Evolutionary conservation across 768 basidiomycete species (phyloP), one percentile per base, ranked within the genome.

Genomic region (Antrodiella citrinella): DNA sequence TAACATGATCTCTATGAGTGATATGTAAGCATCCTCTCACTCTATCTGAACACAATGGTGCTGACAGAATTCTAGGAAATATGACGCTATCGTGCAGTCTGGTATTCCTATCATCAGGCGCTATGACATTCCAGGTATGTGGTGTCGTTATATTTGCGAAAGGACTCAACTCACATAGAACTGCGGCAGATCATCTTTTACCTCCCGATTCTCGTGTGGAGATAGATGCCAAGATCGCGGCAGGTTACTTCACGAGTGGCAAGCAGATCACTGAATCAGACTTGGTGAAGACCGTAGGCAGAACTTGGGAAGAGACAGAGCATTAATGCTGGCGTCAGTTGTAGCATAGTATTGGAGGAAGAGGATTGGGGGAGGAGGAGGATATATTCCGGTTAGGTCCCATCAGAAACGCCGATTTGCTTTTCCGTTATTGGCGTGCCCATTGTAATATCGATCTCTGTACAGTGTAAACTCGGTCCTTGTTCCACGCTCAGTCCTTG

Each of bases 211-310:
- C 86, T 40, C 79, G 82, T 13, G 94, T 97, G 22, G 94, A 97
- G 71, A 96, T 95, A 54, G 91, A 96, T 57, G 94, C 94, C 26
- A 97, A 96, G 78, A 92, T 93, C 57, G 89, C 90, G 10, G 84
- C 90, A 3, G 94, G 93, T 5, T 98, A 97, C 65, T 95, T 90
- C 69, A 82, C 86, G 24, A 86, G 77, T 54, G 84, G 82, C 2
- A 87, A 87, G 66, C 73, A 84, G 59, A 63, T 94, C 39, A 82
- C 81, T 0, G 77, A 90, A 62, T 85, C 76, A 15, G 91, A 95
- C 65, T 69, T 95, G 30, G 69, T 80, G 47, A 89, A 86, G 76
- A 93, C 91, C 0, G 88, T 92, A 0, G 91, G 91, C 0, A 71
- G 91, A 51, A 79, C 86, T 1, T 94, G 91, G 91, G 91, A 93